Percentiles rank a stretch among this genome's conserved stretches.
Evolutionary conservation across 75 land plant genomes (phyloP).

Genomic region (Selaginella tamariscina): DNA sequence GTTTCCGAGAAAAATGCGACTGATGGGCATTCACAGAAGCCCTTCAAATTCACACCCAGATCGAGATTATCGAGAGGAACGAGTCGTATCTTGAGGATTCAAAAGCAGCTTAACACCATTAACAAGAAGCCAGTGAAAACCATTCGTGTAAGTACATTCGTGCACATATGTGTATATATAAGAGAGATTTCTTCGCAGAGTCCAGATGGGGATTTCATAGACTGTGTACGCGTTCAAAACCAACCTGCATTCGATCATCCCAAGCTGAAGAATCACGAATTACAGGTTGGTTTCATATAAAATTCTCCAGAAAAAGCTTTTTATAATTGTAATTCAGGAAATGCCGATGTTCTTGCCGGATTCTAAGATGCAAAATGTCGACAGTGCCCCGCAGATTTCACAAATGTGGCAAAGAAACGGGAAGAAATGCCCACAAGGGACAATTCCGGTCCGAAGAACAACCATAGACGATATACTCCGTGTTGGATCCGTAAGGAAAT

Average conservation of each 20-base stretch:
- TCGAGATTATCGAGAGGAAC: background rate
- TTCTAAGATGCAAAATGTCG: background rate
- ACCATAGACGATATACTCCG: background rate
- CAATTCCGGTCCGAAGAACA: constrained; percentile 7
- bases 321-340: background rate
- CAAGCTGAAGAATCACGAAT: background rate
- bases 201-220: constrained; percentile 8
- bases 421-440: constrained; percentile 8
- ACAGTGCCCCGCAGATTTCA: background rate
- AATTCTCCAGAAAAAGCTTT: constrained; percentile 6
- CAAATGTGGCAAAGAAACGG: constrained; percentile 2
- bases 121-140: background rate
- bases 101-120: background rate
- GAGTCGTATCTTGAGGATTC: background rate
- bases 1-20: background rate
- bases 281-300: background rate
- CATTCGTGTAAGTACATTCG: background rate
- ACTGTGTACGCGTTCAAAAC: background rate
- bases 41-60: background rate
- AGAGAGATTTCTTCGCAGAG: background rate
- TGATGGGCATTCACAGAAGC: background rate
- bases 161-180: background rate
- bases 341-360: background rate
- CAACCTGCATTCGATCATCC: constrained; percentile 13
- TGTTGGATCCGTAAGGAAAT: background rate